phyloP scores from a whole-genome alignment of 1,284 basidiomycete species.

The Sporisorium exsertum region DNA sequence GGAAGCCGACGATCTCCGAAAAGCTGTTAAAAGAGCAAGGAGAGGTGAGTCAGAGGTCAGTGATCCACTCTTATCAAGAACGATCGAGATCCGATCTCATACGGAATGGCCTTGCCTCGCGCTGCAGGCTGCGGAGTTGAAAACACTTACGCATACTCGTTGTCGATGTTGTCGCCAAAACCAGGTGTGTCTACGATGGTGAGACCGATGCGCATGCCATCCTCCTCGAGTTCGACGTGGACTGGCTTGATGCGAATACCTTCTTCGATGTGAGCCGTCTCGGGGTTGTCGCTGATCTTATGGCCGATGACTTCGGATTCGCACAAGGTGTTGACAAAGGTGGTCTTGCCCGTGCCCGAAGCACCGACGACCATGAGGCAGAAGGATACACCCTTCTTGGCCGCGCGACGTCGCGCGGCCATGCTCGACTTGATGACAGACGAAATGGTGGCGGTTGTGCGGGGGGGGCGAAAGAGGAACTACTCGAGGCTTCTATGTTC shows the following conservation, averaged over 20 bases:
- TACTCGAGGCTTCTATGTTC: conserved; percentile 2
- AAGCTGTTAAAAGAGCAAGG: conserved; percentile 48
- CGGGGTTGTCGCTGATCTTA: conserved; percentile 86
- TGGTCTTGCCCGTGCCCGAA: conserved; percentile 68
- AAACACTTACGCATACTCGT: conserved; percentile 88
- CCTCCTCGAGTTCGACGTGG: conserved; percentile 97
- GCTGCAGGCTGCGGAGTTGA: neutral
- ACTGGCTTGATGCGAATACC: conserved; percentile 95
- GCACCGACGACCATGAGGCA: conserved; percentile 69
- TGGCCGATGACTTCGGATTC: conserved; percentile 73
- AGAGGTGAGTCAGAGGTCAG: neutral
- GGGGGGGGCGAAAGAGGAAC: neutral
- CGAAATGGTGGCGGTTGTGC: conserved; percentile 32
- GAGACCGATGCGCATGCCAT: conserved; percentile 95
- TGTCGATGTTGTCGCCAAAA: conserved; percentile 98
- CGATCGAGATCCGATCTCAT: too few relatives aligned
- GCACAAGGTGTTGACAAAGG: conserved; percentile 69
- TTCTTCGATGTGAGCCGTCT: conserved; percentile 91
- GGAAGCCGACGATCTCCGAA: conserved; percentile 90
- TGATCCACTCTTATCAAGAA: neutral
- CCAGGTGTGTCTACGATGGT: conserved; percentile 99
- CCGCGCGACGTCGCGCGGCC: conserved; percentile 63
- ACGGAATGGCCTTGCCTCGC: neutral
- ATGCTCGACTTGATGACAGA: conserved; percentile 48
- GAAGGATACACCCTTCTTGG: conserved; percentile 70